Conservation (phyloP, 108 stramenopile genomes). For the Skeletonema costatum region DNA sequence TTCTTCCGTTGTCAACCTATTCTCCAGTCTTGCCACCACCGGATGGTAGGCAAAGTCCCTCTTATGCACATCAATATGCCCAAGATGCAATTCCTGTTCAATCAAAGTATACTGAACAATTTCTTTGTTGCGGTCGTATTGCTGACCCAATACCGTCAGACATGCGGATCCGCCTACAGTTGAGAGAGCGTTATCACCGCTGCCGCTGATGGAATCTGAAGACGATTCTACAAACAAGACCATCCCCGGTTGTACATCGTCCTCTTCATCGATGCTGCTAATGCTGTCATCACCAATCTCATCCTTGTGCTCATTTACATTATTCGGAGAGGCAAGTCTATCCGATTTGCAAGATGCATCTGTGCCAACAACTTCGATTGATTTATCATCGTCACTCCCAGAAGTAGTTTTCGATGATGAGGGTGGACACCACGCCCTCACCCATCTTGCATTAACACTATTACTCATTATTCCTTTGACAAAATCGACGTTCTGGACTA, state of each 20-base stretch:
- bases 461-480: not conserved
- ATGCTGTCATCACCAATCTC: not conserved
- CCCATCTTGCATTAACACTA: constrained; percentile 1
- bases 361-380: not conserved
- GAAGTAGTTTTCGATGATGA: not conserved
- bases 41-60: constrained; percentile 46
- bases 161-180: constrained; percentile 5
- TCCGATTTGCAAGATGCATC: constrained; percentile 2
- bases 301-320: not conserved
- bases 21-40: constrained; percentile 23
- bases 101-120: constrained; percentile 37
- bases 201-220: not conserved
- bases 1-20: not conserved
- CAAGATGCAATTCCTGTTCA: constrained; percentile 17
- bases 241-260: constrained; percentile 38
- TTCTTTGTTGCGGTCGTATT: constrained; percentile 24
- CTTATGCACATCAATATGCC: constrained; percentile 38
- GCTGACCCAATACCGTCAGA: constrained; percentile 26
- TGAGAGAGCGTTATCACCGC: not conserved
- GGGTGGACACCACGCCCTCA: constrained; percentile 43
- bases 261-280: not conserved
- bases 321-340: not conserved
- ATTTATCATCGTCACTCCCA: not conserved
- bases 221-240: constrained; percentile 24
- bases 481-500: not conserved